Conservation (phyloP, 768 basidiomycete genomes). For the Podaxis sp. region DNA sequence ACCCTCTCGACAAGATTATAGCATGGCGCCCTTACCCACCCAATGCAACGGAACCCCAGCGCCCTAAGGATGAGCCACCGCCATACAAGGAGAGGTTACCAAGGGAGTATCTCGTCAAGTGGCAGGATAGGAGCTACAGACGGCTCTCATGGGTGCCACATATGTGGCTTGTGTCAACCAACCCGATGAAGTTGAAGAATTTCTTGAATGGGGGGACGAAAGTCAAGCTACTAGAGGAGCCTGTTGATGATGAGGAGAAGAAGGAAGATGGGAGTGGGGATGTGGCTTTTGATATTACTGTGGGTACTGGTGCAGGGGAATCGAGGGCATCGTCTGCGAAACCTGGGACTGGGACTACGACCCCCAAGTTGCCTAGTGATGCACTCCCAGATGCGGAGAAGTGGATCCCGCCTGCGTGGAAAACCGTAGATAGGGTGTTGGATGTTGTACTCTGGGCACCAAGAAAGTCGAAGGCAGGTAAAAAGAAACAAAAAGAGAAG, state of each 20-base stretch:
- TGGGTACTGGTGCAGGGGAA: slow-evolving; percentile 36
- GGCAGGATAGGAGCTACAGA: slow-evolving; percentile 76
- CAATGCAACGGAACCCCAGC: slow-evolving; percentile 54
- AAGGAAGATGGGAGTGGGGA: slow-evolving; percentile 28
- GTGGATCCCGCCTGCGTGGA: slow-evolving; percentile 79
- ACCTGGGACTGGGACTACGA: slow-evolving; percentile 23
- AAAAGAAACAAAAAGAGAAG: slow-evolving; percentile 24
- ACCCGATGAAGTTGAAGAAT: slow-evolving; percentile 66
- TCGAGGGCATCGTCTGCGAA: slow-evolving; percentile 35
- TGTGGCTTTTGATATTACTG: slow-evolving; percentile 32
- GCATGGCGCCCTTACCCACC: slow-evolving; percentile 88
- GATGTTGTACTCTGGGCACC: slow-evolving; percentile 72
- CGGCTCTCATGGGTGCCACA: slow-evolving; percentile 90
- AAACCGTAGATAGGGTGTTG: slow-evolving; percentile 88
- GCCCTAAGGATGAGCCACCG: slow-evolving; percentile 36
- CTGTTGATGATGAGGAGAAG: slow-evolving; percentile 33
- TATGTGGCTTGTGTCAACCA: slow-evolving; percentile 80
- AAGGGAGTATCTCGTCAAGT: slow-evolving; percentile 94
- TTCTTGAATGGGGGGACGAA: slow-evolving; percentile 72
- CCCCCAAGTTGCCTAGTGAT: slow-evolving; percentile 28
- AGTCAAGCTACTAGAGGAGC: slow-evolving; percentile 60
- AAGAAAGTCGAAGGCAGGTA: slow-evolving; percentile 15
- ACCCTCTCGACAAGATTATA: slow-evolving; percentile 78
- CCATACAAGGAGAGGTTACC: slow-evolving; percentile 65
- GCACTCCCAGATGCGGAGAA: slow-evolving; percentile 69